These are phyloP conservation scores for Cutaneotrichosporon sp. DNA, from an alignment of 1,284 basidiomycete species.

Conservation along the genomic window DNA sequence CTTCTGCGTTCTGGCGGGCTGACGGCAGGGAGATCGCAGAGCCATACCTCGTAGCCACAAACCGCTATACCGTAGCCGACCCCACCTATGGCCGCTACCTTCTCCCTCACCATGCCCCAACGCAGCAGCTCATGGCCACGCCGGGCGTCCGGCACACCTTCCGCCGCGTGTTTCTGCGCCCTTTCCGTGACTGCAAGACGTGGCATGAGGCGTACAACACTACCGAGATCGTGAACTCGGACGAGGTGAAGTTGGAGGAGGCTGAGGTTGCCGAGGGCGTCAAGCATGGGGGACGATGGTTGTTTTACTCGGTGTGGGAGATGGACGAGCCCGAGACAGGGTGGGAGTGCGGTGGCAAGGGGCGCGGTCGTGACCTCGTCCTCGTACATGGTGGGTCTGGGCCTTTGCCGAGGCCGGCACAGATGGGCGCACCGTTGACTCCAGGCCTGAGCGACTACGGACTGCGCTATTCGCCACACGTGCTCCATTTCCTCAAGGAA, in stretches of 20 bases:
- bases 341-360: conserved; percentile 46
- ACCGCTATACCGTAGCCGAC: conserved; percentile 43
- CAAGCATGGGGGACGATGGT: conserved; percentile 46
- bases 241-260: conserved; percentile 43
- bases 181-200: conserved; percentile 31
- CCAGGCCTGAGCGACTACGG: conserved; percentile 54
- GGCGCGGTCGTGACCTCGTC: conserved; percentile 47
- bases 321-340: conserved; percentile 42
- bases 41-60: conserved; percentile 39
- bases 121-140: conserved; percentile 39
- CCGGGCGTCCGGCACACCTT: conserved; percentile 37
- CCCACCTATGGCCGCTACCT: conserved; percentile 51
- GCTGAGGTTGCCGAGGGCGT: conserved; percentile 43
- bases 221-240: conserved; percentile 45
- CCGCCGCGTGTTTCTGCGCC: conserved; percentile 48
- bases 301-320: conserved; percentile 53
- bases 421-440: conserved; percentile 7
- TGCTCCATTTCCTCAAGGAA: conserved; percentile 52
- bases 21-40: conserved; percentile 46
- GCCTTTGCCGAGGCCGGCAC: not conserved
- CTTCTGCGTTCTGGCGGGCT: not conserved
- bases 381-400: conserved; percentile 49
- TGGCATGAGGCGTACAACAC: conserved; percentile 42
- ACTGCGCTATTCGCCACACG: conserved; percentile 53
- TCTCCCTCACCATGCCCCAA: conserved; percentile 43